Evolutionary conservation across 352 stramenopile genomes (phyloP).

Genomic region (Globisporangium viniferum): DNA sequence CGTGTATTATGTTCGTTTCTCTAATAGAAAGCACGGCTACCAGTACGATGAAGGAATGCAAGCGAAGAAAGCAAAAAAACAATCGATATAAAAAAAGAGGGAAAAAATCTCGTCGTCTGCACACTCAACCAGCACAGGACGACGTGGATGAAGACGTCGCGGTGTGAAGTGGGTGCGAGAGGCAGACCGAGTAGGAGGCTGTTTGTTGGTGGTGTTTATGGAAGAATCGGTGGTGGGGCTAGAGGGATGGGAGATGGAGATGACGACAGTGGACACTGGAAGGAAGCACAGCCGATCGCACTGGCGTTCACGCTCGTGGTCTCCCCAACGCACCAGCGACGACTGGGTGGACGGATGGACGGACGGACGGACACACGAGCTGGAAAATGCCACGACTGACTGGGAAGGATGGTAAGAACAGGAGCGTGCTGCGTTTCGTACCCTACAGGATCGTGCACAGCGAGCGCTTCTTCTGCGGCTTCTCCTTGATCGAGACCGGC

Average conservation of each 20-base stretch:
- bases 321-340: background rate
- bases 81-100: background rate
- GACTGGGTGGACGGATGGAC: background rate
- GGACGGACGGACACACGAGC: background rate
- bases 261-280: background rate
- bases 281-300: no score
- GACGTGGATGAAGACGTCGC: background rate
- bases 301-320: background rate
- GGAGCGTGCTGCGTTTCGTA: background rate
- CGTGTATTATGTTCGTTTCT: background rate
- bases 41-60: background rate
- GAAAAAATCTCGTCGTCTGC: background rate
- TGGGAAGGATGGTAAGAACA: background rate
- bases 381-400: background rate
- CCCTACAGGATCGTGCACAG: constrained; percentile 48
- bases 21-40: background rate
- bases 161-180: background rate
- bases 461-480: constrained; percentile 56
- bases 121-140: background rate
- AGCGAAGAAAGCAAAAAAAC: background rate
- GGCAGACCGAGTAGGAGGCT: background rate
- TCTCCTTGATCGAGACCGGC: constrained; percentile 38
- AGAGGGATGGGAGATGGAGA: background rate
- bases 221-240: background rate
- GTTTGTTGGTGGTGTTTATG: background rate